Conservation (phyloP, 169 alveolate genomes). For the Plasmodium inui region DNA sequence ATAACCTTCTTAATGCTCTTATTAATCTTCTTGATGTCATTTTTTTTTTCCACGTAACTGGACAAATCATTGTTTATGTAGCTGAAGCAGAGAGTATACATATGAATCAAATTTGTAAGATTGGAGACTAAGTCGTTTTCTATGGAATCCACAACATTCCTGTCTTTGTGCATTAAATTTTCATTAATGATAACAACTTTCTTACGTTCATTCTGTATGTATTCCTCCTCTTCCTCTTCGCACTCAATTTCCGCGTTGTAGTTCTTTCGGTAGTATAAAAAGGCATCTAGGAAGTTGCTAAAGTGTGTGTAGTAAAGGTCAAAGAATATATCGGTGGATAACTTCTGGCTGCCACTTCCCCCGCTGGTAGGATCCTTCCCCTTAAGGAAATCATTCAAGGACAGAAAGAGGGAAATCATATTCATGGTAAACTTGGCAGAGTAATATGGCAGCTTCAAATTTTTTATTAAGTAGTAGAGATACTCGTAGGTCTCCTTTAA, state of each 20-base stretch:
- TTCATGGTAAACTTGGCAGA: slow-evolving; percentile 72
- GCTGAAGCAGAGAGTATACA: slow-evolving; percentile 65
- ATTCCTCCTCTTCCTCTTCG: slow-evolving; percentile 34
- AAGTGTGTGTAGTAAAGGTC: slow-evolving; percentile 64
- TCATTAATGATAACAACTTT: slow-evolving; percentile 35
- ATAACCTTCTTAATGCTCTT: slow-evolving; percentile 18
- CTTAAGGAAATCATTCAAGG: slow-evolving; percentile 29
- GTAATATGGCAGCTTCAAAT: slow-evolving; percentile 63
- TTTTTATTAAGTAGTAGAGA: slow-evolving; percentile 57
- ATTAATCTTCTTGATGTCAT: slow-evolving; percentile 29
- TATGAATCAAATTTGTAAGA: slow-evolving; percentile 38
- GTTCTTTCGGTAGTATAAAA: slow-evolving; percentile 57
- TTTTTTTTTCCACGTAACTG: slow-evolving; percentile 39
- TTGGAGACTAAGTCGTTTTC: slow-evolving; percentile 42
- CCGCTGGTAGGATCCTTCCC: background rate
- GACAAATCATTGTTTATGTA: slow-evolving; percentile 60
- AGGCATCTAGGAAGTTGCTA: slow-evolving; percentile 36
- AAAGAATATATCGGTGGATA: slow-evolving; percentile 48
- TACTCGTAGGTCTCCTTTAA: slow-evolving; percentile 75
- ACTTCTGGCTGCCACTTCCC: slow-evolving; percentile 4
- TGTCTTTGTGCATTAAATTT: slow-evolving; percentile 47
- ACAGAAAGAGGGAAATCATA: slow-evolving; percentile 74
- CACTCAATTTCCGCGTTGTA: slow-evolving; percentile 53
- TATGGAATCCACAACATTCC: slow-evolving; percentile 30
- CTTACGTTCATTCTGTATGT: slow-evolving; percentile 22